phyloP scores from a whole-genome alignment of 306 rosid species.

The Fagus crenata region DNA sequence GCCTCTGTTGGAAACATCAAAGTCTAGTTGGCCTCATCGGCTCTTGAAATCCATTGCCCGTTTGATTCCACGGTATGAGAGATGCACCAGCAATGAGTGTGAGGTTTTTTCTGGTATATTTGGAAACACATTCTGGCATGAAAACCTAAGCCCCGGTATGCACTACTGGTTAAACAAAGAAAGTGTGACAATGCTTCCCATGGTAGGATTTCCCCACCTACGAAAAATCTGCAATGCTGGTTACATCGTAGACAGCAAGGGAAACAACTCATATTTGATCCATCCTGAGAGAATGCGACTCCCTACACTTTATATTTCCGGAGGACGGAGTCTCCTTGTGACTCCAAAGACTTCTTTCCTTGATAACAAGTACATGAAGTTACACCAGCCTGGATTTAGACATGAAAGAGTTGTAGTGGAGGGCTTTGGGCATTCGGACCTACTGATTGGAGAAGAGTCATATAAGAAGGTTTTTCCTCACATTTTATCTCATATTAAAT shows the following conservation, averaged over 20 bases:
- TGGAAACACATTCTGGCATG: conserved; percentile 40
- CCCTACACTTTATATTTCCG: conserved; percentile 30
- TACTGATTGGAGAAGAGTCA: conserved; percentile 43
- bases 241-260: conserved; percentile 30
- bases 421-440: conserved; percentile 42
- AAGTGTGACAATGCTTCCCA: conserved; percentile 32
- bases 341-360: conserved; percentile 39
- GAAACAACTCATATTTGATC: conserved; percentile 33
- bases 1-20: conserved; percentile 29
- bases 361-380: conserved; percentile 39
- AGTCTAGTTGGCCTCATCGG: conserved; percentile 22
- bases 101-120: conserved; percentile 41
- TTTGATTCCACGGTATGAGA: conserved; percentile 35
- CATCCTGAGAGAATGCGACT: conserved; percentile 40
- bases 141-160: conserved; percentile 32
- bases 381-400: conserved; percentile 36
- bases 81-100: conserved; percentile 42
- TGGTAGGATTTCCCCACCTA: conserved; percentile 41
- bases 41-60: conserved; percentile 27
- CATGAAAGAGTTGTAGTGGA: conserved; percentile 38
- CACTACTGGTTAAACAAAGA: conserved; percentile 36
- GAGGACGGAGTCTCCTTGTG: conserved; percentile 31
- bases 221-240: conserved; percentile 35
- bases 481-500: conserved; percentile 29
- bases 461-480: conserved; percentile 34